Evolutionary conservation across 2,329 filamentous ascomycete genomes (phyloP).

Genomic region (Aaosphaeria pasadenensis): DNA sequence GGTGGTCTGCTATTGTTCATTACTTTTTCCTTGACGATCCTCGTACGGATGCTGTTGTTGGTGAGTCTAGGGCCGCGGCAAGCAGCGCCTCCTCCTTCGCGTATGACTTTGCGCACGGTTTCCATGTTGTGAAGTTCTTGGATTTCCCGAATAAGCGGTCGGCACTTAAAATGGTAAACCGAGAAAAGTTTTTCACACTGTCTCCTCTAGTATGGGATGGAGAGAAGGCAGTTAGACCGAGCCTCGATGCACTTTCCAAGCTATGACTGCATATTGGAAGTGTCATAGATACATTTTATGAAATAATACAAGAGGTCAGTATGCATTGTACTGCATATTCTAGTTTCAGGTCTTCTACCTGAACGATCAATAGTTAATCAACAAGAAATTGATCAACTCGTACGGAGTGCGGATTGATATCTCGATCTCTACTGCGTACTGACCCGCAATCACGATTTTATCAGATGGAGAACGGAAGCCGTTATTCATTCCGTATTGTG

Average conservation of each 20-base stretch:
- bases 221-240: slow-evolving; percentile 32
- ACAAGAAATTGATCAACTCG: too few relatives aligned
- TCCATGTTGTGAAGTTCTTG: slow-evolving; percentile 69
- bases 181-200: slow-evolving; percentile 69
- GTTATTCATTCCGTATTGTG: too few relatives aligned
- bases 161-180: slow-evolving; percentile 62
- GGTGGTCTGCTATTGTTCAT: slow-evolving; percentile 58
- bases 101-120: slow-evolving; percentile 73
- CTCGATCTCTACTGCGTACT: too few relatives aligned
- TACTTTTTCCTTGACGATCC: slow-evolving; percentile 60
- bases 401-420: too few relatives aligned
- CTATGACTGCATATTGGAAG: not conserved
- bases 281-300: not conserved
- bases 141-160: slow-evolving; percentile 71
- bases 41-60: slow-evolving; percentile 54
- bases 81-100: slow-evolving; percentile 68
- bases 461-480: too few relatives aligned
- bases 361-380: too few relatives aligned
- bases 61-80: slow-evolving; percentile 63
- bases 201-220: slow-evolving; percentile 51
- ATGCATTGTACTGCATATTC: not conserved
- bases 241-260: slow-evolving; percentile 31
- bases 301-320: not conserved
- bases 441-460: too few relatives aligned
- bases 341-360: too few relatives aligned